Percentiles rank a stretch among this genome's conserved stretches.
These are phyloP conservation scores for Penicillium italicum DNA, from an alignment of 2,329 filamentous ascomycete genomes.

Conservation along the genomic window DNA sequence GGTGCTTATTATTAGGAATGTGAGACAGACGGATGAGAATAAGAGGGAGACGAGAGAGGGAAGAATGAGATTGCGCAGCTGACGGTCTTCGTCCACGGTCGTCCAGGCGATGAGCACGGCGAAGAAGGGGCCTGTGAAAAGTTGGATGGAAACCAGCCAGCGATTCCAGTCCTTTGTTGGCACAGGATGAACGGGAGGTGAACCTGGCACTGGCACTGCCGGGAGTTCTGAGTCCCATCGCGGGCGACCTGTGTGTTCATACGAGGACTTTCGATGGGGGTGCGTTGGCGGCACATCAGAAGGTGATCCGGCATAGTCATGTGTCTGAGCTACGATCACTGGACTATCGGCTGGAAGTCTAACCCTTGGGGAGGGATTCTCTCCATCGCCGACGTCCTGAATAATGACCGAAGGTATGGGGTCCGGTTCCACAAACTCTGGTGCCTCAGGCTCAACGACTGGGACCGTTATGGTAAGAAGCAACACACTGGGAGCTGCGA, in stretches of 20 bases:
- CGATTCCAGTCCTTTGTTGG: conserved; percentile 69
- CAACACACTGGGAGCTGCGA: conserved; percentile 87
- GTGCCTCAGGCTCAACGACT: conserved; percentile 69
- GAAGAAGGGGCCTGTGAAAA: conserved; percentile 84
- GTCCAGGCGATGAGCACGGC: conserved; percentile 67
- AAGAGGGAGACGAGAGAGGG: conserved; percentile 64
- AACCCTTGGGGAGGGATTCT: conserved; percentile 25
- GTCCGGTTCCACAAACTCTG: conserved; percentile 47
- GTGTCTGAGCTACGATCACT: conserved; percentile 23
- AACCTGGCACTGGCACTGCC: conserved; percentile 25
- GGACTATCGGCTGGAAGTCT: conserved; percentile 40
- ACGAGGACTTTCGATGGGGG: conserved; percentile 18
- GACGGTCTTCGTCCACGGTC: conserved; percentile 55
- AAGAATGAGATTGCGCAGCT: conserved; percentile 52
- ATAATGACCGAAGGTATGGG: conserved; percentile 30
- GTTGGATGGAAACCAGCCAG: conserved; percentile 81
- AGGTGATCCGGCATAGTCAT: conserved; percentile 1
- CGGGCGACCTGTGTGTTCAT: conserved; percentile 14
- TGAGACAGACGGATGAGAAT: conserved; percentile 64
- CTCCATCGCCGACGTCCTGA: conserved; percentile 18
- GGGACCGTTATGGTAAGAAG: conserved; percentile 85
- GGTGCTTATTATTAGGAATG: conserved; percentile 65
- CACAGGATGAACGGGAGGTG: background rate
- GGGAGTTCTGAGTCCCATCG: conserved; percentile 43
- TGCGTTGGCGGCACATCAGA: conserved; percentile 9